Evolutionary conservation across 164 flowering plant genomes (phyloP).

Genomic region (Akebia trifoliata): DNA sequence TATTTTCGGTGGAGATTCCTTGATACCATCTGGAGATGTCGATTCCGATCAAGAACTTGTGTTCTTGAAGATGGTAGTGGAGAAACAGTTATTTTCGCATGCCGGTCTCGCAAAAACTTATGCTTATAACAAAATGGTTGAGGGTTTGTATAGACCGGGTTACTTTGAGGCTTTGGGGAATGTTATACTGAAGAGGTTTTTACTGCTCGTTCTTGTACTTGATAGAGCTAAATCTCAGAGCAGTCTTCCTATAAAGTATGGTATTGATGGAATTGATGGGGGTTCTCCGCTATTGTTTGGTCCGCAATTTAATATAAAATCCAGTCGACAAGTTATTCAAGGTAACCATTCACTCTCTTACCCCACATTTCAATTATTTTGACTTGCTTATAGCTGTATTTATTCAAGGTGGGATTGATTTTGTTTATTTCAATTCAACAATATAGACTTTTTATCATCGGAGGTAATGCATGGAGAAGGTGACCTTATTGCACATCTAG

Average conservation of each 20-base stretch:
- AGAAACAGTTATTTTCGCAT: constrained; percentile 75
- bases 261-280: constrained; percentile 96
- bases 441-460: constrained; percentile 69
- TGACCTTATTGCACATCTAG: constrained; percentile 76
- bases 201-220: constrained; percentile 77
- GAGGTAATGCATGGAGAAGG: constrained; percentile 99
- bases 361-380: not conserved
- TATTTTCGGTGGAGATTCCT: constrained; percentile 84
- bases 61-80: constrained; percentile 74
- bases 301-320: constrained; percentile 49
- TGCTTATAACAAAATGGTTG: constrained; percentile 87
- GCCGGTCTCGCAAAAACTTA: constrained; percentile 65
- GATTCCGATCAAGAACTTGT: constrained; percentile 55
- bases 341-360: constrained; percentile 37
- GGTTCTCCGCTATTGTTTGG: constrained; percentile 86
- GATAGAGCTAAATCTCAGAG: constrained; percentile 82
- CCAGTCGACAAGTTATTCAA: constrained; percentile 66
- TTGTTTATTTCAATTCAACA: constrained; percentile 13
- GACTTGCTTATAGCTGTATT: not conserved
- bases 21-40: constrained; percentile 48
- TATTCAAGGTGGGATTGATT: constrained; percentile 14
- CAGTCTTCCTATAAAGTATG: constrained; percentile 70
- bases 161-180: constrained; percentile 80
- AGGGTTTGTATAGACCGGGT: constrained; percentile 87
- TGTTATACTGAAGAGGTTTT: constrained; percentile 75